Percentiles rank a stretch among this genome's conserved stretches.
These are phyloP conservation scores for Actinomortierella ambigua DNA, from an alignment of 371 early-diverging fungal genomes.

Conservation along the genomic window DNA sequence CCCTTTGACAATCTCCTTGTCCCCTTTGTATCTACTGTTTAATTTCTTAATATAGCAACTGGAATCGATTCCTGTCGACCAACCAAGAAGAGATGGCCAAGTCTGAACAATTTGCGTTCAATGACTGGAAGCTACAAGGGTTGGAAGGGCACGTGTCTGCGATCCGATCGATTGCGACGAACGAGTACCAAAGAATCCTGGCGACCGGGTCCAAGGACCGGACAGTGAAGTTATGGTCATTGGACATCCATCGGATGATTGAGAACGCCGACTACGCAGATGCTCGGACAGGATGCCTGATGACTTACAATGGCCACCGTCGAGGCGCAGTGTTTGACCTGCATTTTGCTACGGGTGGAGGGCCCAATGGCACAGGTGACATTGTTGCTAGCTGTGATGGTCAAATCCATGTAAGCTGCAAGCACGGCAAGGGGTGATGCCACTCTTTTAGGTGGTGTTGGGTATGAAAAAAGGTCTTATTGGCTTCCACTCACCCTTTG, in stretches of 20 bases:
- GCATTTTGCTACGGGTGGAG: slow-evolving; percentile 60
- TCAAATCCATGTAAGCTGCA: slow-evolving; percentile 59
- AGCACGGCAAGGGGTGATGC: not conserved
- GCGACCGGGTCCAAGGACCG: slow-evolving; percentile 70
- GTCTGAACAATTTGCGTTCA: slow-evolving; percentile 71
- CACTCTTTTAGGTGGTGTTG: too few relatives aligned
- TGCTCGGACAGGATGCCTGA: slow-evolving; percentile 61
- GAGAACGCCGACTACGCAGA: slow-evolving; percentile 59
- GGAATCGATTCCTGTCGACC: slow-evolving; percentile 71
- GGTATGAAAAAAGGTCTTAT: not conserved
- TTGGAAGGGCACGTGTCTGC: slow-evolving; percentile 64
- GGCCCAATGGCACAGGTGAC: slow-evolving; percentile 52
- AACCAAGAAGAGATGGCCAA: slow-evolving; percentile 76
- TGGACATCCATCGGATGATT: slow-evolving; percentile 66
- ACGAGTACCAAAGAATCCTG: slow-evolving; percentile 62
- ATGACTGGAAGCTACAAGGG: slow-evolving; percentile 65
- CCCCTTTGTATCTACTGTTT: not conserved
- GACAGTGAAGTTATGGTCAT: slow-evolving; percentile 74
- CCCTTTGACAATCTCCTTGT: too few relatives aligned
- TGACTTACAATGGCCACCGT: slow-evolving; percentile 65
- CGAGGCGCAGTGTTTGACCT: slow-evolving; percentile 57
- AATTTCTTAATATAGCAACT: slow-evolving; percentile 50
- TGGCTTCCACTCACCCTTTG: not conserved
- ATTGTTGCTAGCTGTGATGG: slow-evolving; percentile 73
- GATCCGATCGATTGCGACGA: slow-evolving; percentile 56